phyloP scores from a whole-genome alignment of 371 early-diverging fungal species.

The Apophysomyces elegans region DNA sequence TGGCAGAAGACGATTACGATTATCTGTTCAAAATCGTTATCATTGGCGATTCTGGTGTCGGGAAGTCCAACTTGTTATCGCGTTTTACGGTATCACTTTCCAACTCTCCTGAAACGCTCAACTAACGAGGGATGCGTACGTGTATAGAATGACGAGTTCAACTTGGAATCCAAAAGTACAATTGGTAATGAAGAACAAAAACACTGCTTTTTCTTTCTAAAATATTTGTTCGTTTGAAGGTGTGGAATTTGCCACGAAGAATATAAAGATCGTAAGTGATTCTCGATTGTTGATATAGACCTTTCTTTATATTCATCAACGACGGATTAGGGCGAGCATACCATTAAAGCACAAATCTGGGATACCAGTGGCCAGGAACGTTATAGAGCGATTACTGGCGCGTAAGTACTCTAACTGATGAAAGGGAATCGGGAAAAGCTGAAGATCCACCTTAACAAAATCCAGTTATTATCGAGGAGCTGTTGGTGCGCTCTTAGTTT shows the following conservation, averaged over 20 bases:
- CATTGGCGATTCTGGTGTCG: constrained; percentile 82
- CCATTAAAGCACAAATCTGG: constrained; percentile 91
- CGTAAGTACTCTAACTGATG: constrained; percentile 39
- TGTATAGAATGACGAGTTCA: constrained; percentile 81
- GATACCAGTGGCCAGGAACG: constrained; percentile 89
- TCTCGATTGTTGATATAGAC: not conserved
- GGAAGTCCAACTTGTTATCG: constrained; percentile 95
- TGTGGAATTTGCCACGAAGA: constrained; percentile 60
- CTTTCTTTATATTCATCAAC: not conserved
- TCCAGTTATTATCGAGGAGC: constrained; percentile 50
- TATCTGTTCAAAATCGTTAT: constrained; percentile 56
- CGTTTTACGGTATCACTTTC: constrained; percentile 75
- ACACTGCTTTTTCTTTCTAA: not conserved
- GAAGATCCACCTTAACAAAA: not conserved
- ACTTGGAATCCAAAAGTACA: constrained; percentile 96
- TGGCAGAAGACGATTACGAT: constrained; percentile 53
- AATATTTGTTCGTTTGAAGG: constrained; percentile 25
- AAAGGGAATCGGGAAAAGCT: not conserved
- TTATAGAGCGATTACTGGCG: constrained; percentile 78
- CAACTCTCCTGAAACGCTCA: not conserved
- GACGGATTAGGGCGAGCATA: constrained; percentile 9
- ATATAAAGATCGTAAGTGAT: constrained; percentile 41
- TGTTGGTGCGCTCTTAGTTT: constrained; percentile 49
- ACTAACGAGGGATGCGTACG: not conserved
- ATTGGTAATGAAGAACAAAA: constrained; percentile 67